A percentile compares a stretch with the other conserved stretches of the same genome.
phyloP scores from a whole-genome alignment of 2,329 filamentous ascomycete species.

The Cytospora leucostoma region DNA sequence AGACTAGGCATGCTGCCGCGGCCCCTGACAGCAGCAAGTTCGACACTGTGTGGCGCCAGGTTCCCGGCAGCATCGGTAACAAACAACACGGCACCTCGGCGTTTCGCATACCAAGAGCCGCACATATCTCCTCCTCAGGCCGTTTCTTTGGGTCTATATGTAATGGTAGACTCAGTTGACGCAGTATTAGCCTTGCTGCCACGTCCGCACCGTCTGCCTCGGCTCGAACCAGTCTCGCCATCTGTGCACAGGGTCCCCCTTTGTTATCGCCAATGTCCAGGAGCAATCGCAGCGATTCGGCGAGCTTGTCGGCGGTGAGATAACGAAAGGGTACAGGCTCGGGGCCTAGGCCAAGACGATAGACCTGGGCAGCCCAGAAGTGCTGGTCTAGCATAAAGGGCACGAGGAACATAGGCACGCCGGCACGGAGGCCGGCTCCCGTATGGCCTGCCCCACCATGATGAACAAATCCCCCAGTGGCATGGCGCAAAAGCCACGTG shows the following conservation, averaged over 20 bases:
- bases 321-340: background rate
- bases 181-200: background rate
- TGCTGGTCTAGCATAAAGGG: constrained; percentile 9
- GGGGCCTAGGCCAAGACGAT: background rate
- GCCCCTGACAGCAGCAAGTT: background rate
- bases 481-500: constrained; percentile 5
- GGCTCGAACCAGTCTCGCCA: background rate
- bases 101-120: background rate
- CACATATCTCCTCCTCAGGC: background rate
- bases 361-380: constrained; percentile 3
- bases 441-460: constrained; percentile 5
- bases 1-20: constrained; percentile 4
- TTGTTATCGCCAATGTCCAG: background rate
- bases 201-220: constrained; percentile 5
- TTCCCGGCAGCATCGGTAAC: background rate
- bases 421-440: background rate
- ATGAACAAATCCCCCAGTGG: constrained; percentile 4
- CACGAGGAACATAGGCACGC: constrained; percentile 3
- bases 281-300: constrained; percentile 2
- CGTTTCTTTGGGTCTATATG: background rate
- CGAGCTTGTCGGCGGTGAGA: background rate
- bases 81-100: background rate
- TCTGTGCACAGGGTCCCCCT: background rate
- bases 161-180: background rate
- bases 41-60: background rate